Evolutionary conservation across 1,139 yeast genomes (phyloP).

Genomic region (Martiniozyma asiatica): DNA sequence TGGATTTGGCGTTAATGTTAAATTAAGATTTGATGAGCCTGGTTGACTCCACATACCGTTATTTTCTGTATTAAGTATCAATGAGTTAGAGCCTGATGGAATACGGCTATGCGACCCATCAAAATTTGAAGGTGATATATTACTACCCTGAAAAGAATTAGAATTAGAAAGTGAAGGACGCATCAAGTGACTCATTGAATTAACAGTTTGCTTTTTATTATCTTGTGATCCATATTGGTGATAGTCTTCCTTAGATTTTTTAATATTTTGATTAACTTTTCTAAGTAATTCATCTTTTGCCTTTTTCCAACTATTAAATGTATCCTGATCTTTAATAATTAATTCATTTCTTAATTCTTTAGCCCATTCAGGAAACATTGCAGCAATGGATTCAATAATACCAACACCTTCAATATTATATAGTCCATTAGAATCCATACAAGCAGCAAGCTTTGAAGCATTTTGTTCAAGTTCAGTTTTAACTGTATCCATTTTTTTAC

Average conservation of each 20-base stretch:
- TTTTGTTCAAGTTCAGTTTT: constrained; percentile 19
- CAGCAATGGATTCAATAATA: constrained; percentile 16
- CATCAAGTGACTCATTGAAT: background rate
- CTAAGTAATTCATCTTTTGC: constrained; percentile 2
- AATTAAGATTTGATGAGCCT: constrained; percentile 5
- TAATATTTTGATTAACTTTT: background rate
- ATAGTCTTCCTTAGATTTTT: background rate
- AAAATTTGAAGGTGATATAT: background rate
- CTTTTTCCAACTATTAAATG: constrained; percentile 3
- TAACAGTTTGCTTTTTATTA: background rate
- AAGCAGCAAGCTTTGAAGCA: constrained; percentile 18
- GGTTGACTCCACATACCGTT: constrained; percentile 5
- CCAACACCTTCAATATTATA: constrained; percentile 22
- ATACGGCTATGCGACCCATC: constrained; percentile 5
- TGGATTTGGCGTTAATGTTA: background rate
- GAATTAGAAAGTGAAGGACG: background rate
- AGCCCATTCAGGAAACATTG: constrained; percentile 21
- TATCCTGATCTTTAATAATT: constrained; percentile 4
- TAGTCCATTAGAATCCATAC: constrained; percentile 24
- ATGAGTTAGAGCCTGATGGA: constrained; percentile 4
- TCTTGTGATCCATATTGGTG: background rate
- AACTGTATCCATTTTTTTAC: constrained; percentile 22
- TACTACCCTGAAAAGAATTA: background rate
- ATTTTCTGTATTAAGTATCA: constrained; percentile 2
- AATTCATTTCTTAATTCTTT: constrained; percentile 20